These are phyloP conservation scores for Dittrichia graveolens DNA, from an alignment of 129 eudicot genomes.

Conservation along the genomic window DNA sequence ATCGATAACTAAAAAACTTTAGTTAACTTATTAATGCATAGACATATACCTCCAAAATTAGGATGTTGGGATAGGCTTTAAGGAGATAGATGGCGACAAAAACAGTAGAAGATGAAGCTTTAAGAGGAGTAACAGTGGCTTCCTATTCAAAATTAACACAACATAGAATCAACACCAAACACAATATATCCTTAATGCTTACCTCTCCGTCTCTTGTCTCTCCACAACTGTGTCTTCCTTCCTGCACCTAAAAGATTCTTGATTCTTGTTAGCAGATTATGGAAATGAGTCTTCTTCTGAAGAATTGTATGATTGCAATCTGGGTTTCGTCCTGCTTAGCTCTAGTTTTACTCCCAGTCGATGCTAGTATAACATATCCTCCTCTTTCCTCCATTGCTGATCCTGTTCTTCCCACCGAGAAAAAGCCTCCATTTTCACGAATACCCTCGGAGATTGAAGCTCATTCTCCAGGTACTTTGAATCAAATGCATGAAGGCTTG, in stretches of 20 bases:
- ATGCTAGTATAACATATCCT: slow-evolving; percentile 51
- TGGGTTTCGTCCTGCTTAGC: slow-evolving; percentile 43
- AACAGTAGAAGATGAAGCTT: slow-evolving; percentile 21
- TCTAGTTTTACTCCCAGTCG: slow-evolving; percentile 36
- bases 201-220: slow-evolving; percentile 6
- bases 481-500: not conserved
- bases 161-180: slow-evolving; percentile 20
- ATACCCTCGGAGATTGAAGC: slow-evolving; percentile 48
- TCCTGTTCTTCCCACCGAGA: slow-evolving; percentile 81
- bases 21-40: no score
- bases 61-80: not conserved
- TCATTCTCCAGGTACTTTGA: slow-evolving; percentile 62
- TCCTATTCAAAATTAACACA: not conserved
- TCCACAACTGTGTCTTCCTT: slow-evolving; percentile 17
- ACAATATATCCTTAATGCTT: slow-evolving; percentile 13
- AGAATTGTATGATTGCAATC: slow-evolving; percentile 49
- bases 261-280: slow-evolving; percentile 11
- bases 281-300: slow-evolving; percentile 45
- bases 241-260: slow-evolving; percentile 19
- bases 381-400: slow-evolving; percentile 55
- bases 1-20: no score
- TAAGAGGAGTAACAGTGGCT: not conserved
- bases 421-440: slow-evolving; percentile 70
- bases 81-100: slow-evolving; percentile 18
- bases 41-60: no score